Evolutionary conservation across 2,329 filamentous ascomycete genomes (phyloP), one percentile per base, ranked within the genome.

Genomic region (Fusarium papillatum): DNA sequence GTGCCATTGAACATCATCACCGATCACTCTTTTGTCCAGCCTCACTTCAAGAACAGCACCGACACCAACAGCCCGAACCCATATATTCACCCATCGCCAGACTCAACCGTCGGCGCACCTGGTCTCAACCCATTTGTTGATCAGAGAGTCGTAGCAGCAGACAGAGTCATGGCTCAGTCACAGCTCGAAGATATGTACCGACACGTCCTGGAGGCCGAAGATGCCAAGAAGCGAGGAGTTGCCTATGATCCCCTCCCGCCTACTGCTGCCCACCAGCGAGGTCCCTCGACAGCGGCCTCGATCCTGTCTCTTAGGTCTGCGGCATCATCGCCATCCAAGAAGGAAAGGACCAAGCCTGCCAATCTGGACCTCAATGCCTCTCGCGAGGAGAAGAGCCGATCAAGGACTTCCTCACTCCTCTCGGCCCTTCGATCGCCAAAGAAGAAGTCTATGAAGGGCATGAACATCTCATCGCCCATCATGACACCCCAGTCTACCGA

Each of bases 151-250:
- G 90, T 98, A 29, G 90, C 93, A 70, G 90, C 91, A 71, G 95
- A 98, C 84, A 91, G 90, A 82, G 88, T 90, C 80, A 93, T 93
- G 86, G 92, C 95, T 74, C 93, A 97, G 83, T 89, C 93, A 76
- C 94, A 98, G 82, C 92, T 98, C 84, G 95, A 98, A 83, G 92
- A 95, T 79, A 92, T 98, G 82, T 98, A 98, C 85, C 95, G 93
- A 73, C 94, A 95, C 77, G 96, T 98, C 75, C 94, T 98, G 92
- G 95, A 95, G 83, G 94, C 98, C 79, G 96, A 98, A 80, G 91
- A 90, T 69, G 91, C 91, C 64, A 93, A 92, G 82, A 86, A 88
- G 75, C 87, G 87, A 60, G 91, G 91, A 38, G 81, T 90, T 50
- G 83, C 83, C 22, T 85, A 90, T 55, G 86, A 88, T 26, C 86